Percentiles rank a stretch among this genome's conserved stretches.
These are phyloP conservation scores for Russula lepida DNA, from an alignment of 768 basidiomycete species.

Conservation along the genomic window DNA sequence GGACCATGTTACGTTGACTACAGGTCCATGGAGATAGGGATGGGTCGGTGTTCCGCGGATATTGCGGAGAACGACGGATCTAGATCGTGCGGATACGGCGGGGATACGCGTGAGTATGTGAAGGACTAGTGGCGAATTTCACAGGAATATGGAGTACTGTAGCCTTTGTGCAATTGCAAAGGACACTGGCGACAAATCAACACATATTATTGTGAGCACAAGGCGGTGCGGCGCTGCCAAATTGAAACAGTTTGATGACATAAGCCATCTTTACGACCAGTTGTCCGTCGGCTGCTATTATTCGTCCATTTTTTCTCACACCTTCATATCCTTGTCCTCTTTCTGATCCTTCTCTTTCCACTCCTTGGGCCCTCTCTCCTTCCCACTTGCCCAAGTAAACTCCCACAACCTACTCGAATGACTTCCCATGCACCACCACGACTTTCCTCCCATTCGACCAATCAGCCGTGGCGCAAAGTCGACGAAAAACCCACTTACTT, in stretches of 20 bases:
- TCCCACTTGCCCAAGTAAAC: neutral
- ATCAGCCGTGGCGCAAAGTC: constrained; percentile 16
- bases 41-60: too few species aligned
- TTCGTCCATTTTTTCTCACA: neutral
- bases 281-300: too few species aligned
- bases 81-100: too few species aligned
- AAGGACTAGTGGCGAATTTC: too few species aligned
- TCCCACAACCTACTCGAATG: neutral
- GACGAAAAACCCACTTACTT: constrained; percentile 11
- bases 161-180: too few species aligned
- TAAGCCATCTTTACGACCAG: too few species aligned
- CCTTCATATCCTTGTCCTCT: neutral
- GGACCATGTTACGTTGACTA: neutral
- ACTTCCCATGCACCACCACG: constrained; percentile 11
- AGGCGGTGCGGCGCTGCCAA: too few species aligned
- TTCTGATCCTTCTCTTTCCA: neutral
- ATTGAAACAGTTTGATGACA: too few species aligned
- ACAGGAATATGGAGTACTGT: too few species aligned
- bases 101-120: too few species aligned
- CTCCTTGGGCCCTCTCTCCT: neutral
- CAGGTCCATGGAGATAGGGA: neutral
- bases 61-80: neutral
- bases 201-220: too few species aligned
- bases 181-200: too few species aligned
- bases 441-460: constrained; percentile 4